Evolutionary conservation across 345 rosid genomes (phyloP).

Genomic region (Populus ilicifolia): DNA sequence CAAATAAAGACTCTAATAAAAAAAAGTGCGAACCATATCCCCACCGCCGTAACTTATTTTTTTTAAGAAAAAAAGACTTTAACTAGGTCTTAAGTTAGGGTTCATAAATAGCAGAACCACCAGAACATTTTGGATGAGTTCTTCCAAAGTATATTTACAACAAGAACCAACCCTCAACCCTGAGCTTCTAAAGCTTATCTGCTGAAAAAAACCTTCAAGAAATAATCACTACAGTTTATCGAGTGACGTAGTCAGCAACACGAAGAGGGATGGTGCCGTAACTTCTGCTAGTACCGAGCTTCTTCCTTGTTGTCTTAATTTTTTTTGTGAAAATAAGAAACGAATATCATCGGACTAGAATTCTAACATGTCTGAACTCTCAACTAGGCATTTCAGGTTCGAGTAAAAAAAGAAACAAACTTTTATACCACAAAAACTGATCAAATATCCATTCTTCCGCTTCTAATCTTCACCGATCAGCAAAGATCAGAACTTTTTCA

Average conservation of each 20-base stretch:
- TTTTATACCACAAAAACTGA: not conserved
- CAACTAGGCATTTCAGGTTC: not conserved
- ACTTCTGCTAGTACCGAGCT: not conserved
- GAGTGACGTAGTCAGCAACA: not conserved
- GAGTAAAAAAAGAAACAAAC: not conserved
- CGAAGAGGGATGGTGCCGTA: not conserved
- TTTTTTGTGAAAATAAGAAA: not conserved
- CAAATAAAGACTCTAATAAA: constrained; percentile 21
- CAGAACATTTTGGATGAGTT: not conserved
- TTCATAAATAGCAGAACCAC: not conserved
- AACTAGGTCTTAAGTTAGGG: not conserved
- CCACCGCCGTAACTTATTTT: not conserved
- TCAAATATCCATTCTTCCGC: constrained; percentile 10
- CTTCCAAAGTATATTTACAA: not conserved
- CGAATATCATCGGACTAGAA: not conserved
- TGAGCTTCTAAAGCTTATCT: not conserved
- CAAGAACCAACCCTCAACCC: not conserved
- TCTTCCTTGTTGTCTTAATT: not conserved
- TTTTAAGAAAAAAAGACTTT: constrained; percentile 3
- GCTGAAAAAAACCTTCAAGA: too few species aligned
- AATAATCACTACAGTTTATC: not conserved
- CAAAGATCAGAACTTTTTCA: constrained; percentile 17
- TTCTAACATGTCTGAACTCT: not conserved
- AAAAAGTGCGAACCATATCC: constrained; percentile 9
- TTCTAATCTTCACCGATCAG: constrained; percentile 1